These are phyloP conservation scores for Mycogone perniciosa DNA, from an alignment of 2,329 filamentous ascomycete genomes.

Conservation along the genomic window DNA sequence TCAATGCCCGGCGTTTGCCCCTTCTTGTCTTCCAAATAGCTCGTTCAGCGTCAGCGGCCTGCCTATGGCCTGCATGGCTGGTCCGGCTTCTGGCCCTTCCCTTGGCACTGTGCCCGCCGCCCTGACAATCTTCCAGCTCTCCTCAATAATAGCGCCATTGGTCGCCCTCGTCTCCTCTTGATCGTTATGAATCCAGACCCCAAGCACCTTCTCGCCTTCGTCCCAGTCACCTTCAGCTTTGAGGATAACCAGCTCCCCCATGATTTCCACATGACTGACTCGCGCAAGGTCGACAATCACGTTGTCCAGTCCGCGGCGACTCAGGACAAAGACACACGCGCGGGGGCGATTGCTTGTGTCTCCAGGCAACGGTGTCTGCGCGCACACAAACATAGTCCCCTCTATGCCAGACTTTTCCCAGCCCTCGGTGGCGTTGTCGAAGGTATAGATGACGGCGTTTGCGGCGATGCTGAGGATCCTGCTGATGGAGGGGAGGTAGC, in stretches of 20 bases:
- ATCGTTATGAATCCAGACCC: conserved; percentile 51
- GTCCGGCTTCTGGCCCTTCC: conserved; percentile 30
- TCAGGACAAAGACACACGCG: conserved; percentile 64
- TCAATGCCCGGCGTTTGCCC: background rate
- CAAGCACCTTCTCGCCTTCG: conserved; percentile 38
- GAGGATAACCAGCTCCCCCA: conserved; percentile 47
- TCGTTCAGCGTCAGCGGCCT: conserved; percentile 39
- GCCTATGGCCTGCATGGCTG: conserved; percentile 39
- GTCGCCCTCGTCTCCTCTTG: conserved; percentile 37
- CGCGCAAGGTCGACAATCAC: conserved; percentile 58
- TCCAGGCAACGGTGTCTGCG: conserved; percentile 42
- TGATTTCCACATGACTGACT: conserved; percentile 58
- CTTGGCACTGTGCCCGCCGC: conserved; percentile 23
- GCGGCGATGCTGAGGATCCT: conserved; percentile 73
- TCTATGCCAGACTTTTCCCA: conserved; percentile 88
- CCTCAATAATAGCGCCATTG: conserved; percentile 36
- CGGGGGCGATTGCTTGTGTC: conserved; percentile 30
- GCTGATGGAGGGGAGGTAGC: conserved; percentile 69
- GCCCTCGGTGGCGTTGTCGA: conserved; percentile 53
- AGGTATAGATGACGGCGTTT: conserved; percentile 81
- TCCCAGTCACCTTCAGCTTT: conserved; percentile 32
- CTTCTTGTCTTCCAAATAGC: conserved; percentile 34
- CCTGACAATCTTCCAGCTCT: conserved; percentile 36
- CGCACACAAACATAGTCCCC: conserved; percentile 83
- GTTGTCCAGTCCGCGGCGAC: conserved; percentile 65